A percentile compares a stretch with the other conserved stretches of the same genome.
phyloP scores from a whole-genome alignment of 257 asterid genomes.

The Solanum ahanhuiri region DNA sequence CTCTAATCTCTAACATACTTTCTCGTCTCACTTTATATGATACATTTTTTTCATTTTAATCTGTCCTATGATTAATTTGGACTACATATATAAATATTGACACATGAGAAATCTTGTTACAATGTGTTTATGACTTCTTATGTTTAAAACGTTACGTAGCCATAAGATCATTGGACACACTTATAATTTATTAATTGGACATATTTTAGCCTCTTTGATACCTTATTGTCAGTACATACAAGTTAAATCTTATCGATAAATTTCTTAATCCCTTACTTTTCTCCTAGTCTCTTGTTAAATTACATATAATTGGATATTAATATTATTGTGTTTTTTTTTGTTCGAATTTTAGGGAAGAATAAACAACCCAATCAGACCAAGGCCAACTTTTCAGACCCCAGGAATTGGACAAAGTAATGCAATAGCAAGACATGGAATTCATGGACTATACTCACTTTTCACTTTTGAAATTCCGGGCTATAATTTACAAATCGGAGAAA shows the following conservation, averaged over 20 bases:
- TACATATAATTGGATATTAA: background rate
- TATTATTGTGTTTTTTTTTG: background rate
- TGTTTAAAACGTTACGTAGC: background rate
- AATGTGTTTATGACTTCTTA: background rate
- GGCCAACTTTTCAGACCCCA: constrained; percentile 16
- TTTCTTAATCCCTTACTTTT: background rate
- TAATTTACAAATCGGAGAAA: constrained; percentile 20
- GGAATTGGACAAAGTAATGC: constrained; percentile 43
- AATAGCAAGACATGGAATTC: constrained; percentile 56
- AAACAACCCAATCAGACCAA: constrained; percentile 10
- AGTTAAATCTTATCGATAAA: background rate
- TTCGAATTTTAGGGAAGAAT: constrained; percentile 25
- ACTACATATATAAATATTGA: background rate
- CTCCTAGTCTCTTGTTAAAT: background rate
- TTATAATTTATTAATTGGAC: too few species aligned
- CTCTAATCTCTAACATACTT: background rate
- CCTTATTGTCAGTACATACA: background rate
- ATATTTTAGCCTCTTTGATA: background rate
- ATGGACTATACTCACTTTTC: constrained; percentile 29
- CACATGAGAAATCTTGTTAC: background rate
- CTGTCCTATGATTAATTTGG: too few species aligned
- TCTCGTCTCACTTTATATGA: too few species aligned
- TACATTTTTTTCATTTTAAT: too few species aligned
- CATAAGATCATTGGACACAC: background rate
- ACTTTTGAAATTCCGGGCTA: constrained; percentile 10